These are phyloP conservation scores for Volvox africanus DNA, from an alignment of 139 green algal species.

Conservation along the genomic window DNA sequence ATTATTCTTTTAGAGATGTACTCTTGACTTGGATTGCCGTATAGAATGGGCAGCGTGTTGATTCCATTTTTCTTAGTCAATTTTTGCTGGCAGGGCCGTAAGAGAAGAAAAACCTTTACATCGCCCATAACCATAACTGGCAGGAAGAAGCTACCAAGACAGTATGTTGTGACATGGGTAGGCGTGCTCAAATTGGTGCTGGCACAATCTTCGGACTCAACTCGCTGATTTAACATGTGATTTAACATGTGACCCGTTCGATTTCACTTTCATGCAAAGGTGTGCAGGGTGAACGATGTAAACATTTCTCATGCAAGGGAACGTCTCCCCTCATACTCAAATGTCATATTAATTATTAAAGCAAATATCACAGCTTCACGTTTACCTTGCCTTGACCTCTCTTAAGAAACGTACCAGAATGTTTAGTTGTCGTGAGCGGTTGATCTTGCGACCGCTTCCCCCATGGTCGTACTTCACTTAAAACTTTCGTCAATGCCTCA, in stretches of 20 bases:
- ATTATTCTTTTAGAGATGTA: slow-evolving; percentile 6
- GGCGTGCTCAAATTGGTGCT: background rate
- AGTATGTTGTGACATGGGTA: background rate
- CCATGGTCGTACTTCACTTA: slow-evolving; percentile 64
- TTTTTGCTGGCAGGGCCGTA: background rate
- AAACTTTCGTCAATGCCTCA: slow-evolving; percentile 47
- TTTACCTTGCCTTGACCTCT: background rate
- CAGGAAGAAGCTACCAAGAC: no score
- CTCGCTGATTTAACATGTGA: no score
- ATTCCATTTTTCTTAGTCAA: background rate
- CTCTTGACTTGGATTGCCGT: slow-evolving; percentile 13
- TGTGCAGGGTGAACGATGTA: no score
- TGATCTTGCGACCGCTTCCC: slow-evolving; percentile 40
- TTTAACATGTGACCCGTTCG: no score
- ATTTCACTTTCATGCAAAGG: no score
- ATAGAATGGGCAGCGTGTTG: background rate
- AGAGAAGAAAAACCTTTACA: slow-evolving; percentile 13
- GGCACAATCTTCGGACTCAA: background rate
- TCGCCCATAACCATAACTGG: background rate
- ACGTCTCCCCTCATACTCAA: no score
- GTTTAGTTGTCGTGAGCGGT: slow-evolving; percentile 41
- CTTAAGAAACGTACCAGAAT: slow-evolving; percentile 11
- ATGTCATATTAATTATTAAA: no score
- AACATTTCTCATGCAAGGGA: no score
- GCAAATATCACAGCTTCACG: background rate